Base-by-base conservation (phyloP, 768 basidiomycete genomes). In the Russula compacta region DNA sequence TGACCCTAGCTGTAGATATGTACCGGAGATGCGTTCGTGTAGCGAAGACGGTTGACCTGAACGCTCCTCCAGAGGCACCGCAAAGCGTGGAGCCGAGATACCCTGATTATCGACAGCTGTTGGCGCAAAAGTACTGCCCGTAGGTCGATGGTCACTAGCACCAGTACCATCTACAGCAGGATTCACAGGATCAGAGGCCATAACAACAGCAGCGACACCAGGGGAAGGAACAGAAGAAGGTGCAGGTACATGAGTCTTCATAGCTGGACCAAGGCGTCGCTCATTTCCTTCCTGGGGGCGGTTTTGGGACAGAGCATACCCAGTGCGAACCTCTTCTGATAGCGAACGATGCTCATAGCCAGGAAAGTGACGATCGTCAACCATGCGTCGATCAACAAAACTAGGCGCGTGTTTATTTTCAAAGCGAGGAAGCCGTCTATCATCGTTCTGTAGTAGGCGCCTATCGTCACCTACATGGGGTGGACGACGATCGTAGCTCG, bases 321-420 rank as follows among this genome's bases (percentile, higher is more conserved):
- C 67, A 50, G 43, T 48, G 36, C 51, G 60, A 48, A 42, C 35
- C 46, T 58, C 61, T 58, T 60, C 66, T 40, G 53, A 35, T 24
- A 59, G 49, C 5, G 56, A 53, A 36, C 48, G 59, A 35, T 57
- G 53, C 15, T 68, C 68, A 51, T 67, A 66, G 15, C 48, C 39
- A 61, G 49, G 46, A 29, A 57, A 60, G 29, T 43, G 53, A 17
- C 59, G 46, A 35, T 51, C 52, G 19, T 56, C 40, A 43, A 49
- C 40, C 24, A 39, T 44, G 56, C 50, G 48, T 43, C 63, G 51
- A 35, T 58, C 60, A 61, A 35, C 52, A 56, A 58, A 36, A 44
- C 56, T 53, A 43, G 66, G 58, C 11, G 59, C 32, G 15, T n/a
- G 19, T 40, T 65, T 69, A 42, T 69, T 66, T 51, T 70, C 69